A percentile compares a stretch with the other conserved stretches of the same genome.
phyloP scores from a whole-genome alignment of 768 basidiomycete genomes.

The Solioccasus polychromus region DNA sequence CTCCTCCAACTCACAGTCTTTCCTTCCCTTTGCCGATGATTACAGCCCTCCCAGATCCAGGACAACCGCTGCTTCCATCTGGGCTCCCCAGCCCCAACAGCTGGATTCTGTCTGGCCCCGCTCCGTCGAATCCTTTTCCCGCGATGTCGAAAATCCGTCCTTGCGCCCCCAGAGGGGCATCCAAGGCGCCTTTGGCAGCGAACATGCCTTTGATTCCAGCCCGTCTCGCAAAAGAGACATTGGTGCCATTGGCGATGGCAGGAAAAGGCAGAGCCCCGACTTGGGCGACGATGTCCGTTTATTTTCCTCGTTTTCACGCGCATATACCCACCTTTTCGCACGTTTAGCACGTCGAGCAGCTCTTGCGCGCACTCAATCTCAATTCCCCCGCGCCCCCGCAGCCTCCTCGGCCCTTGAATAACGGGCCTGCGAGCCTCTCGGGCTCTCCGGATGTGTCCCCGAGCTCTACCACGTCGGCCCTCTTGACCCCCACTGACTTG shows the following conservation, averaged over 20 bases:
- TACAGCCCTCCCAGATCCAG: conserved; percentile 40
- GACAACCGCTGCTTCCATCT: conserved; percentile 59
- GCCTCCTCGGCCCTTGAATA: conserved; percentile 41
- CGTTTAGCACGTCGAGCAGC: conserved; percentile 72
- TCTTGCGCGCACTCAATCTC: conserved; percentile 75
- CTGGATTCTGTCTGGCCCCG: conserved; percentile 67
- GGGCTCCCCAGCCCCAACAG: conserved; percentile 79
- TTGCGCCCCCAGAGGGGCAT: conserved; percentile 30
- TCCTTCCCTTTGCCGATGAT: conserved; percentile 37
- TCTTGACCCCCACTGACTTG: conserved; percentile 72
- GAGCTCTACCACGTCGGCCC: conserved; percentile 64
- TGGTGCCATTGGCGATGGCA: conserved; percentile 79
- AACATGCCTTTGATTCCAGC: conserved; percentile 66
- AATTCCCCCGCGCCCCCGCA: conserved; percentile 66
- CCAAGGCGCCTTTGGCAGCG: conserved; percentile 32
- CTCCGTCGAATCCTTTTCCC: conserved; percentile 59
- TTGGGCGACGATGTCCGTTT: conserved; percentile 46
- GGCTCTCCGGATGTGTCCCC: conserved; percentile 72
- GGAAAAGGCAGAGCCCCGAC: conserved; percentile 58
- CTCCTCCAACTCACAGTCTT: conserved; percentile 22
- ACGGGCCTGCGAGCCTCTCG: conserved; percentile 38
- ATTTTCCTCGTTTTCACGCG: conserved; percentile 18
- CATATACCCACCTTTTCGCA: conserved; percentile 29
- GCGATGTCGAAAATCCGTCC: conserved; percentile 43
- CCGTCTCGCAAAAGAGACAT: conserved; percentile 45